Evolutionary conservation across 768 basidiomycete species (phyloP).

Genomic region (Phylloporus arenicola): DNA sequence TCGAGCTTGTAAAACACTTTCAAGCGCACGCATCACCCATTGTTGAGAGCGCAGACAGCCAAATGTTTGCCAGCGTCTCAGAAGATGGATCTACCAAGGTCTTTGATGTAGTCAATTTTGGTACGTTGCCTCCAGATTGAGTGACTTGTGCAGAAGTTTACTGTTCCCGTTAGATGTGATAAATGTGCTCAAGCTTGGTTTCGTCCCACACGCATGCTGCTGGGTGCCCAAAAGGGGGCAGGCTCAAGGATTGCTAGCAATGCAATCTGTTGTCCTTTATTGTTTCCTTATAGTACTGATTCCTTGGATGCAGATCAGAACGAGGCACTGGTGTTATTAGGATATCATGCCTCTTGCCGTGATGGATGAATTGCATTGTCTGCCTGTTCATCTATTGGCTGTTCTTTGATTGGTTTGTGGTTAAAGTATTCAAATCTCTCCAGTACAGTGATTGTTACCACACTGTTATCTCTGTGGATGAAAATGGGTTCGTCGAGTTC

Average conservation of each 20-base stretch:
- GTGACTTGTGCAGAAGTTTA: background rate
- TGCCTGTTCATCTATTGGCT: constrained; percentile 86
- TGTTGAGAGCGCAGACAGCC: constrained; percentile 69
- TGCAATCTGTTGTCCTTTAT: constrained; percentile 48
- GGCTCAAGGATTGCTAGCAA: constrained; percentile 80
- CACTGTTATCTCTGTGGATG: no score
- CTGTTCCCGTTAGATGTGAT: constrained; percentile 76
- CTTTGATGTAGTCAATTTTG: no score
- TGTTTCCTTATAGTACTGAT: background rate
- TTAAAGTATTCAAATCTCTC: constrained; percentile 31
- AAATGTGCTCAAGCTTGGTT: constrained; percentile 90
- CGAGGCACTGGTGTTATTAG: constrained; percentile 63
- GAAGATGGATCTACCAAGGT: no score
- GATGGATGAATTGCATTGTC: constrained; percentile 73
- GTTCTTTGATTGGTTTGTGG: constrained; percentile 34
- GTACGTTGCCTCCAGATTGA: constrained; percentile 40
- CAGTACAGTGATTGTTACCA: no score
- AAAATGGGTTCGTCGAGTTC: no score
- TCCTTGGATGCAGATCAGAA: no score
- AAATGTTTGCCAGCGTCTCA: no score
- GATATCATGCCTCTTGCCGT: constrained; percentile 74
- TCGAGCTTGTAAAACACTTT: constrained; percentile 98
- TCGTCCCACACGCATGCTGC: constrained; percentile 80
- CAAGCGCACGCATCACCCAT: constrained; percentile 84
- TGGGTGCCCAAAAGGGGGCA: constrained; percentile 93